These are phyloP conservation scores for Neonectria coccinea DNA, from an alignment of 2,329 filamentous ascomycete species.

Conservation along the genomic window DNA sequence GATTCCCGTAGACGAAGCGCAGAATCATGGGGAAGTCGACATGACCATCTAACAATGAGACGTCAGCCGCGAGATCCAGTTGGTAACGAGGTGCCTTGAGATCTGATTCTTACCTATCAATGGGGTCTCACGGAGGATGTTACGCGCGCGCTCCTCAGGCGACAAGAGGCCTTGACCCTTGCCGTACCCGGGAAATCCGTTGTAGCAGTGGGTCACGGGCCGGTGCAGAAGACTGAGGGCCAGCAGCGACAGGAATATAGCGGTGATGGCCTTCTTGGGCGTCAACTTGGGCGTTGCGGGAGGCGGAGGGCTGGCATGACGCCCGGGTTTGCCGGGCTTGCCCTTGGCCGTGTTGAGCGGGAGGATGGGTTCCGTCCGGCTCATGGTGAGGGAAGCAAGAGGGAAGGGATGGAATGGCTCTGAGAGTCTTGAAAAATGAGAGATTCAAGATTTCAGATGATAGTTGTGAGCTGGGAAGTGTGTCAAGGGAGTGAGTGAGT, in stretches of 20 bases:
- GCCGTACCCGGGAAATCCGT: slow-evolving; percentile 41
- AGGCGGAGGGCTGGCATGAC: slow-evolving; percentile 33
- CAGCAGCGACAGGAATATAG: slow-evolving; percentile 43
- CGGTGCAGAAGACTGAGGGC: slow-evolving; percentile 44
- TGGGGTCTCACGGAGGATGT: slow-evolving; percentile 59
- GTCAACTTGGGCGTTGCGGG: slow-evolving; percentile 42
- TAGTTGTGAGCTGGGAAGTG: background rate
- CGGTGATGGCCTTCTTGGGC: slow-evolving; percentile 40
- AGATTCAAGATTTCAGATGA: background rate
- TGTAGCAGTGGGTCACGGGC: slow-evolving; percentile 42
- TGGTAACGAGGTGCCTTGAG: no score
- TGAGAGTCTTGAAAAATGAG: background rate
- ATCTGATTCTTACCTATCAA: slow-evolving; percentile 59
- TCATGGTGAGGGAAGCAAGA: slow-evolving; percentile 28
- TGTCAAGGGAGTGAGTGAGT: no score
- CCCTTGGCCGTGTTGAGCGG: slow-evolving; percentile 33
- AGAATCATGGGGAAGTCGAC: slow-evolving; percentile 86
- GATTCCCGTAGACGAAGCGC: slow-evolving; percentile 75
- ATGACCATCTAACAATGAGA: slow-evolving; percentile 77
- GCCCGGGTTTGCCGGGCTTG: slow-evolving; percentile 6
- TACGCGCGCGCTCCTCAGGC: slow-evolving; percentile 59
- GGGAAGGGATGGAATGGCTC: background rate
- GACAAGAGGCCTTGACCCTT: slow-evolving; percentile 45
- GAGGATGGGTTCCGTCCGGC: slow-evolving; percentile 39
- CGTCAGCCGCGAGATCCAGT: background rate